Evolutionary conservation across 441 rosid species (phyloP).

Genomic region (Gossypium trilobum): DNA sequence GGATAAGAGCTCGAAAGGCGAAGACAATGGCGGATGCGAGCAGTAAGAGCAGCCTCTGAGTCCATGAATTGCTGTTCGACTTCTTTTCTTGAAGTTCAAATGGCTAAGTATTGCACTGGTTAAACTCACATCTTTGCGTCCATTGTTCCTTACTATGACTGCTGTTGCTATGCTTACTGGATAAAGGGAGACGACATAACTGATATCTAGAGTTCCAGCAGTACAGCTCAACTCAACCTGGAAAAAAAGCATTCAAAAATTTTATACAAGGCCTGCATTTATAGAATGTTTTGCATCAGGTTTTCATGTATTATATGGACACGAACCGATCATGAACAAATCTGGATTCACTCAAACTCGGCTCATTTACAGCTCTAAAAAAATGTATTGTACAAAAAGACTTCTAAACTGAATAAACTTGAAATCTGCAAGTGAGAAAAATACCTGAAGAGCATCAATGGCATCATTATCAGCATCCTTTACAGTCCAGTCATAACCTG

Average conservation of each 20-base stretch:
- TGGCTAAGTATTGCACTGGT: conserved; percentile 68
- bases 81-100: conserved; percentile 52
- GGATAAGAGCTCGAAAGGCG: conserved; percentile 68
- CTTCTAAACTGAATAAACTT: neutral
- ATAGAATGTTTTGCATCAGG: neutral
- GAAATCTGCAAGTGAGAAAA: neutral
- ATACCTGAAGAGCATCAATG: conserved; percentile 89
- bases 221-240: conserved; percentile 73
- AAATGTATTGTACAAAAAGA: neutral
- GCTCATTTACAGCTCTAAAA: neutral
- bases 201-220: conserved; percentile 52
- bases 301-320: neutral
- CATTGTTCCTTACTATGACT: conserved; percentile 64
- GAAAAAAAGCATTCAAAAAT: conserved; percentile 15
- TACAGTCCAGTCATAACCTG: conserved; percentile 58
- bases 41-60: conserved; percentile 61
- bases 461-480: conserved; percentile 77
- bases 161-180: conserved; percentile 75
- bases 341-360: neutral
- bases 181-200: conserved; percentile 64
- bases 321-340: neutral
- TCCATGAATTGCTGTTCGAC: conserved; percentile 55
- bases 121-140: conserved; percentile 52
- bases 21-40: conserved; percentile 59
- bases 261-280: neutral